Percentiles rank a stretch among this genome's conserved stretches.
Conservation (phyloP, 176 grass and related monocot genomes). For the Alopecurus myosuroides region DNA sequence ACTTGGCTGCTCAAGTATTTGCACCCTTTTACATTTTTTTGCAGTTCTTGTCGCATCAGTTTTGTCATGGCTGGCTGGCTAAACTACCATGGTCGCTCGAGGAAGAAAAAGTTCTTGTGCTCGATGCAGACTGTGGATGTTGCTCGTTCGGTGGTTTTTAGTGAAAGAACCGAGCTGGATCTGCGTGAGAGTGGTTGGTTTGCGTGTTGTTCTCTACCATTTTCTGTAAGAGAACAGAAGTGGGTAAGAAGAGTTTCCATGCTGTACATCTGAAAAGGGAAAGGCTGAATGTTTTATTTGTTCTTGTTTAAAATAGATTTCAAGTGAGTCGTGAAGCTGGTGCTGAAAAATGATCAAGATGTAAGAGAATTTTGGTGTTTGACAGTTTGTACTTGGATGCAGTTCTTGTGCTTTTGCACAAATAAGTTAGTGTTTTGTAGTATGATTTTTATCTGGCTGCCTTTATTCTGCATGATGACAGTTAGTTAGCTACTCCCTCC, state of each 20-base stretch:
- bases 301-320: slow-evolving; percentile 32
- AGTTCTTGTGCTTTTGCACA: slow-evolving; percentile 24
- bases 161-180: slow-evolving; percentile 50
- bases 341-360: not conserved
- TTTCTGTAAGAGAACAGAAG: slow-evolving; percentile 43
- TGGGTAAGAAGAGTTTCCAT: slow-evolving; percentile 40
- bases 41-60: slow-evolving; percentile 36
- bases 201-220: slow-evolving; percentile 43
- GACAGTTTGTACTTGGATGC: slow-evolving; percentile 12
- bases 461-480: not conserved
- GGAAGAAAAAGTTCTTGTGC: slow-evolving; percentile 58
- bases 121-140: slow-evolving; percentile 28
- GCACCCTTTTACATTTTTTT: slow-evolving; percentile 21
- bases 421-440: slow-evolving; percentile 19
- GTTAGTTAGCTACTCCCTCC: not conserved
- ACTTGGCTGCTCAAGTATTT: slow-evolving; percentile 22
- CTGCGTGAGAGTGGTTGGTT: slow-evolving; percentile 30
- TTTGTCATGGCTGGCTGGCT: slow-evolving; percentile 37
- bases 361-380: slow-evolving; percentile 14
- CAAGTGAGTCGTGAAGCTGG: slow-evolving; percentile 22
- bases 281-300: slow-evolving; percentile 23
- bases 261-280: slow-evolving; percentile 47
- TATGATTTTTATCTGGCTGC: not conserved
- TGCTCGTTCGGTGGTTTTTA: slow-evolving; percentile 62
- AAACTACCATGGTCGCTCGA: slow-evolving; percentile 42